These are phyloP conservation scores for Ambrosiella xylebori DNA, from an alignment of 2,329 filamentous ascomycete genomes.

Conservation along the genomic window DNA sequence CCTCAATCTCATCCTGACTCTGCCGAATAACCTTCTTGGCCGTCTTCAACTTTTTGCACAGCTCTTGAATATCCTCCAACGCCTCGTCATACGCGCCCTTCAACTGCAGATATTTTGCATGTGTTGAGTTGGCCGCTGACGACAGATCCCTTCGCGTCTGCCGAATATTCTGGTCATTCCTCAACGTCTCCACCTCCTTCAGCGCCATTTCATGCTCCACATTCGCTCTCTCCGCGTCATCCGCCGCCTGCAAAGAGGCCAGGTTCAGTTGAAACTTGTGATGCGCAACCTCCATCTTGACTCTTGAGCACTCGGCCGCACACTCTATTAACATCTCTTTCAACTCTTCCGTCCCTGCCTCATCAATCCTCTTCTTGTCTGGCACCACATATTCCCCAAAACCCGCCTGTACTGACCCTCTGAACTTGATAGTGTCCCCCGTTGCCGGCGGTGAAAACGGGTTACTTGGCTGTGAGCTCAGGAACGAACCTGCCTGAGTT, in stretches of 20 bases:
- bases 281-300: constrained; percentile 73
- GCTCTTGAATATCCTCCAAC: constrained; percentile 44
- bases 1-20: constrained; percentile 55
- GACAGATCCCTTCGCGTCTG: constrained; percentile 39
- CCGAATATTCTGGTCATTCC: constrained; percentile 52
- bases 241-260: constrained; percentile 65
- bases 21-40: constrained; percentile 66
- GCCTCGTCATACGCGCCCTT: constrained; percentile 49
- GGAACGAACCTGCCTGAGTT: constrained; percentile 12
- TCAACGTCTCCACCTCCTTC: constrained; percentile 70
- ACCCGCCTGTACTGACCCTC: constrained; percentile 13
- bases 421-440: constrained; percentile 4
- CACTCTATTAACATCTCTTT: constrained; percentile 37
- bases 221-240: constrained; percentile 69
- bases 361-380: constrained; percentile 30
- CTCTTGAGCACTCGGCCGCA: constrained; percentile 37
- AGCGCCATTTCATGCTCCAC: constrained; percentile 89
- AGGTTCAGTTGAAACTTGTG: constrained; percentile 82
- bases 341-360: constrained; percentile 38
- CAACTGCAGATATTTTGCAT: constrained; percentile 41
- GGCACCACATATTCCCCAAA: constrained; percentile 30
- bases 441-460: constrained; percentile 40
- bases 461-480: constrained; percentile 27
- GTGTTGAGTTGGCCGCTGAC: constrained; percentile 34
- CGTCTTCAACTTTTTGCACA: constrained; percentile 48